Evolutionary conservation across 345 rosid genomes (phyloP), one percentile per base, ranked within the genome.

Genomic region (Acer campestre): DNA sequence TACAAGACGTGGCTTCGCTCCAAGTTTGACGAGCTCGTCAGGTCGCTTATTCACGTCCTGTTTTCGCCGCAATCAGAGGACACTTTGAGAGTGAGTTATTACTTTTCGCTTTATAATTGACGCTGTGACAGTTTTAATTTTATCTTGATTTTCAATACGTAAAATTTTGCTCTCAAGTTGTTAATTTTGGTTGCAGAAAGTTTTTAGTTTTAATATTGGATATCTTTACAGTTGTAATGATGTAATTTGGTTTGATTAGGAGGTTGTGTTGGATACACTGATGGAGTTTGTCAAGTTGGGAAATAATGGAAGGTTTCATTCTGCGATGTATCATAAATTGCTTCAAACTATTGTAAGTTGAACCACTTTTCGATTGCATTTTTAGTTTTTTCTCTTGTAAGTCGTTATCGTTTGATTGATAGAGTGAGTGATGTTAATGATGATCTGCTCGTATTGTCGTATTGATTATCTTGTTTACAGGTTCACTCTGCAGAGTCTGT

Each of bases 221-320:
- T 7, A 59, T 18, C 12, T 0, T 20, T 9, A 2, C 7, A 53
- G 8, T 13, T 14, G 18, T 53, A 53, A 53, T 59, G 12, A 59
- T 59, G 38, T 35, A 35, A 35, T 59, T 59, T 73, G 14, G 67
- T 70, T 61, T 77, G 23, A 65, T 69, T 82, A 95, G 99, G 98
- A 92, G 80, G 78, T 95, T 56, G 90, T 91, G 70, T 78, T 94
- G 84, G 99, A 90, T 40, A 79, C 98, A 0, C 78, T 93, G 29
- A 93, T 95, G 98, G 97, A 90, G 73, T 89, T 92, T 76, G 94
- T 92, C 76, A 93, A 89, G 86, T 76, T 86, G 71, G 85, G 92
- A 42, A 95, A 89, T 80, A 81, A 85, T 27, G 97, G 97, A 71
- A 84, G 82, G 23, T 94, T 92, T 74, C 87, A 88, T 71, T 93